Conservation (phyloP, 192 early-diverging fungal genomes). For the Helicostylum pulchrum region DNA sequence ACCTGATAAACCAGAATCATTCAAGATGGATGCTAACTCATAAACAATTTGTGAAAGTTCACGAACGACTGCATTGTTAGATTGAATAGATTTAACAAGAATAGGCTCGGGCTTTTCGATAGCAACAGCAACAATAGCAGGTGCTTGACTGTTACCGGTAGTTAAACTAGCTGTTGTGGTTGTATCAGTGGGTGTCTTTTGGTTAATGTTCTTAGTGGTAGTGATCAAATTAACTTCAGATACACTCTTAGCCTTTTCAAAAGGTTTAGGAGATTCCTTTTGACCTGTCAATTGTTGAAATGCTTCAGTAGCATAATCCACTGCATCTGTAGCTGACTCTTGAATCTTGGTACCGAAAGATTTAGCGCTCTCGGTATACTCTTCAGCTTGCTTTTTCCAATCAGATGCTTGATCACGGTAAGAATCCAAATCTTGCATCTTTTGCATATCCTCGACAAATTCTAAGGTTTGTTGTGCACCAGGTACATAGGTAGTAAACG, state of each 20-base stretch:
- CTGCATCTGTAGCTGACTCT: slow-evolving; percentile 23
- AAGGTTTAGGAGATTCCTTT: slow-evolving; percentile 4
- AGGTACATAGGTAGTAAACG: slow-evolving; percentile 57
- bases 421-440: slow-evolving; percentile 38
- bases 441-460: slow-evolving; percentile 47
- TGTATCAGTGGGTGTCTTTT: neutral
- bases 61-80: slow-evolving; percentile 33
- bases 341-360: slow-evolving; percentile 14
- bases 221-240: neutral
- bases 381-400: slow-evolving; percentile 28
- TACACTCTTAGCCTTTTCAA: neutral
- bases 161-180: slow-evolving; percentile 1
- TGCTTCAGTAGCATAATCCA: slow-evolving; percentile 35
- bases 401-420: slow-evolving; percentile 31
- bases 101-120: slow-evolving; percentile 26
- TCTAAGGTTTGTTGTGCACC: slow-evolving; percentile 51
- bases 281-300: slow-evolving; percentile 32
- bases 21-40: slow-evolving; percentile 34
- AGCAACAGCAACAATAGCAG: slow-evolving; percentile 6
- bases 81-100: slow-evolving; percentile 28
- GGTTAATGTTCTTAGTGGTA: neutral
- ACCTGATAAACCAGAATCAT: slow-evolving; percentile 42
- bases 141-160: neutral
- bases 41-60: slow-evolving; percentile 35
- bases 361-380: slow-evolving; percentile 25